Base-by-base conservation (phyloP, 2,329 filamentous ascomycete species). In the Colletotrichum theobromicola region DNA sequence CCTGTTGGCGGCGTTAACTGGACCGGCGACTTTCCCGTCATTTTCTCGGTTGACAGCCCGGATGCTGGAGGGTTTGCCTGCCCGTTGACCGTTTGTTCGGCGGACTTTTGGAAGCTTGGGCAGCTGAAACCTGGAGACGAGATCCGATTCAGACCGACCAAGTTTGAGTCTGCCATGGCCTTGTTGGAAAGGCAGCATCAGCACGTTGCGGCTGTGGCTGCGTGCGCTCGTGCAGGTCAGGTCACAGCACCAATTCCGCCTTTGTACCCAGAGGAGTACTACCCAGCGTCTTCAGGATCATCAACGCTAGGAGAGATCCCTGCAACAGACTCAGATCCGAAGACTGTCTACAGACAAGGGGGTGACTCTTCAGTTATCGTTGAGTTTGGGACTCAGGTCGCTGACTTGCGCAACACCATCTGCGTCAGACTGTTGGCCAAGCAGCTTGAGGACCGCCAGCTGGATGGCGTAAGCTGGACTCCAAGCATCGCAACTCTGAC, bases 1-100 rank as follows among this genome's bases (percentile, higher is more conserved):
- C 88, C 89, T 1, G 66, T 75, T 7, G 79, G 82, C 0, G 80
- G 82, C 0, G 67, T 84, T 10, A 83, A 82, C 76, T 85, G 78
- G 69, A 84, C 82, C 5, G 83, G 83, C 0, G 83, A 85, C 24
- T 78, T 77, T 3, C 77, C 82, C 2, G 78, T 83, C 7, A 80
- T 85, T n/a, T 80, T 84, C n/a, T 76, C 81, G 0, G 75, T 75
- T 26, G 83, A 85, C 66, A 78, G 80, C 1, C 83, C 82, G 0
- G 79, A 81, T 3, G 77, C 83, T 4, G 82, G 82, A 6, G 83
- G 83, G 0, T 82, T 81, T 37, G 74, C 79, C 24, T 81, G 80
- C 55, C 79, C 79, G 7, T 77, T 78, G 5, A 82, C 81, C 0
- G 77, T 84, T 8, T 77, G 78, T 42, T 78, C 79, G 6, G 82